Percentiles rank a stretch among this genome's conserved stretches.
phyloP scores from a whole-genome alignment of 2,329 filamentous ascomycete species.

The Pezicula neosporulosa region DNA sequence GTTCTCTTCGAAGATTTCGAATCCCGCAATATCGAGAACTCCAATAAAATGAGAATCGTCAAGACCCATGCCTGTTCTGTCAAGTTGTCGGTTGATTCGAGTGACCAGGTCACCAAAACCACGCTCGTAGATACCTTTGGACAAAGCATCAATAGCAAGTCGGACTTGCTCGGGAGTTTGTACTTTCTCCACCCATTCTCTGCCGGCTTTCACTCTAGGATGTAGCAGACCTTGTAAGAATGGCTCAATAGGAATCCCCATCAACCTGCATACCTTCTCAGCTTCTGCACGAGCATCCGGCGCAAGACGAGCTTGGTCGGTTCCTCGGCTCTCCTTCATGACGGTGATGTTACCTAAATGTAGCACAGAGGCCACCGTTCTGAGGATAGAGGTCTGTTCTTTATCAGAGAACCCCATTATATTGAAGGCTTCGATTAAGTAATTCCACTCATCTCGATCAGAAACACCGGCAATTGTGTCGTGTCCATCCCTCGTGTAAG shows the following conservation, averaged over 20 bases:
- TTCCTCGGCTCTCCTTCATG: conserved; percentile 83
- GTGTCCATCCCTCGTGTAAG: conserved; percentile 88
- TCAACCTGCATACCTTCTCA: conserved; percentile 74
- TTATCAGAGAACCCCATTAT: conserved; percentile 90
- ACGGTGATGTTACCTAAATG: conserved; percentile 92
- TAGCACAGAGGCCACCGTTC: conserved; percentile 85
- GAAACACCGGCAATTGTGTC: conserved; percentile 89
- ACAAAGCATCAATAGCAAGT: conserved; percentile 81
- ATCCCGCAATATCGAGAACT: conserved; percentile 96
- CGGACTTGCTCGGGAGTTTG: conserved; percentile 96
- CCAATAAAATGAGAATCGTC: conserved; percentile 97
- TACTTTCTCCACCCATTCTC: conserved; percentile 98
- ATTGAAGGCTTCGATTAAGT: conserved; percentile 85
- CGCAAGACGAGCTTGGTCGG: conserved; percentile 83
- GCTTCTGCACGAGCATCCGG: conserved; percentile 73
- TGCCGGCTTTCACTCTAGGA: conserved; percentile 89
- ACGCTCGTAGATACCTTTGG: conserved; percentile 97
- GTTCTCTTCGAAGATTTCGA: conserved; percentile 97
- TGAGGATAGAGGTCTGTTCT: conserved; percentile 79
- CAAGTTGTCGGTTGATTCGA: conserved; percentile 87
- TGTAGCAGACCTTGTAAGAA: conserved; percentile 89
- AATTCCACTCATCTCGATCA: conserved; percentile 86
- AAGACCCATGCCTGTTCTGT: conserved; percentile 75
- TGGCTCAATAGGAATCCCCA: conserved; percentile 79
- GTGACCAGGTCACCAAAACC: conserved; percentile 90